A percentile compares a stretch with the other conserved stretches of the same genome.
phyloP scores from a whole-genome alignment of 768 basidiomycete genomes.

The Boletus vinaceobasis region DNA sequence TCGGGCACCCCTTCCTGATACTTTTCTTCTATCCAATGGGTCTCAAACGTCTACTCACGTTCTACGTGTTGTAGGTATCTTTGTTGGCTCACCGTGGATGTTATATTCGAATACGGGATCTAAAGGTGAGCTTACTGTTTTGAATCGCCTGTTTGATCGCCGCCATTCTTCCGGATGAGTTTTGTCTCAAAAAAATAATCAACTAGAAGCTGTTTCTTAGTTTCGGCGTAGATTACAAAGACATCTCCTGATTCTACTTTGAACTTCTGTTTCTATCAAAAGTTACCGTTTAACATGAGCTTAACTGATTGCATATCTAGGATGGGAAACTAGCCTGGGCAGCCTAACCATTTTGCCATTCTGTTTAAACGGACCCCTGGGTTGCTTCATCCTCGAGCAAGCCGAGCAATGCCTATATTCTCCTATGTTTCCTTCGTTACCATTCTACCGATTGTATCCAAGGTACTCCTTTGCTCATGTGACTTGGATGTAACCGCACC shows the following conservation, averaged over 20 bases:
- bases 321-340: not conserved
- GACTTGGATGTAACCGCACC: too few relatives aligned
- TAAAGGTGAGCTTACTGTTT: slow-evolving; percentile 7
- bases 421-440: too few relatives aligned
- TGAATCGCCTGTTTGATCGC: not conserved
- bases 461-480: too few relatives aligned
- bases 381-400: not conserved
- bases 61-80: not conserved
- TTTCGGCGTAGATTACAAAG: slow-evolving; percentile 58
- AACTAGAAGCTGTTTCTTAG: slow-evolving; percentile 92
- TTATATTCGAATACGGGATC: slow-evolving; percentile 22
- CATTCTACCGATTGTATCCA: too few relatives aligned
- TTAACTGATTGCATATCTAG: not conserved
- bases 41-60: not conserved
- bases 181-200: slow-evolving; percentile 48
- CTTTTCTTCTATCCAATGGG: slow-evolving; percentile 2
- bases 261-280: not conserved
- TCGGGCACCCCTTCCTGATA: slow-evolving; percentile 77
- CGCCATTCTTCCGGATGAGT: slow-evolving; percentile 20
- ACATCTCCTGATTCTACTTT: slow-evolving; percentile 32
- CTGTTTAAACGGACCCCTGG: not conserved
- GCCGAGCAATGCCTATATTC: too few relatives aligned
- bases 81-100: slow-evolving; percentile 4
- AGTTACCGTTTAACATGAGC: too few relatives aligned
- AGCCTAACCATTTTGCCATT: not conserved